Evolutionary conservation across 108 stramenopile species (phyloP).

Genomic region (Seminavis robusta): DNA sequence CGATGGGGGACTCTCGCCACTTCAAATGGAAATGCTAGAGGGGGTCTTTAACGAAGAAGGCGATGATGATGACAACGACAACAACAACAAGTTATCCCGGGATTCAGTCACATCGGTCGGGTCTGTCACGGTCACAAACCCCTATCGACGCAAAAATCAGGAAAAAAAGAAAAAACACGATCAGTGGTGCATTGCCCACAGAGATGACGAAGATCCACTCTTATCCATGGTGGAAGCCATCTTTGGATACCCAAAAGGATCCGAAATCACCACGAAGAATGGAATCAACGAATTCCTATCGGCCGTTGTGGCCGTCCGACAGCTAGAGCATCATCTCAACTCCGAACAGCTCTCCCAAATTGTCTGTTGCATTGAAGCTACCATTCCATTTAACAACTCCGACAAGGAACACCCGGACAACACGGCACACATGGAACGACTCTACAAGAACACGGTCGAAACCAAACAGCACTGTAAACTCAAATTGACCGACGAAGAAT

Average conservation of each 20-base stretch:
- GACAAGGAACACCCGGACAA: conserved; percentile 12
- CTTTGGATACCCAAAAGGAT: conserved; percentile 37
- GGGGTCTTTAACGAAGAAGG: conserved; percentile 15
- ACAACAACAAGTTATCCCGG: not conserved
- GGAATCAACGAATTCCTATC: conserved; percentile 60
- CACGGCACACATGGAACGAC: conserved; percentile 26
- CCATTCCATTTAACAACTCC: conserved; percentile 42
- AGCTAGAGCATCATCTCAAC: conserved; percentile 16
- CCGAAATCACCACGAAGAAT: conserved; percentile 19
- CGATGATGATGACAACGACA: not conserved
- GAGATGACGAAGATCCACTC: conserved; percentile 9
- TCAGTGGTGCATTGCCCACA: not conserved
- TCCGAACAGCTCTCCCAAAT: conserved; percentile 29
- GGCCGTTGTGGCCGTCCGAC: conserved; percentile 39
- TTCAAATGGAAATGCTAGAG: conserved; percentile 28
- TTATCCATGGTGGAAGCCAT: conserved; percentile 30
- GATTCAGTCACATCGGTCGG: conserved; percentile 1
- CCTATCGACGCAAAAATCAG: no score
- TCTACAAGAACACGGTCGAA: conserved; percentile 17
- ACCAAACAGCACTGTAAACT: conserved; percentile 18
- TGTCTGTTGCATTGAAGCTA: conserved; percentile 57
- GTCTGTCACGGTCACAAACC: not conserved
- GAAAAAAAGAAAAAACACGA: conserved; percentile 1
- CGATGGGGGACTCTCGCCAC: conserved; percentile 35
- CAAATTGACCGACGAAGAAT: conserved; percentile 21